Evolutionary conservation across 164 flowering plant species (phyloP).

Genomic region (Brasenia schreberi): DNA sequence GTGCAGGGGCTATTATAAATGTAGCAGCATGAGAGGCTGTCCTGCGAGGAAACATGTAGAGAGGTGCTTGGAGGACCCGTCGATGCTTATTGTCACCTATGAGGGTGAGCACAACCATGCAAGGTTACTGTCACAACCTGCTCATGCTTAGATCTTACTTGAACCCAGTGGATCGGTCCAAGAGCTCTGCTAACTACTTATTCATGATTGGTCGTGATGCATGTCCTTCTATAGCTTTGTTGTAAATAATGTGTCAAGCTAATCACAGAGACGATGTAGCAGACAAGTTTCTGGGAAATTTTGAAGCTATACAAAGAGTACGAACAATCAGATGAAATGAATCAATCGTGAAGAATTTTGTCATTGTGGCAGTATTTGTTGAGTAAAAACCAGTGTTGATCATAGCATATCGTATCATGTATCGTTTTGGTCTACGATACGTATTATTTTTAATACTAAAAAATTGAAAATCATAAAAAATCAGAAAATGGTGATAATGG

Average conservation of each 20-base stretch:
- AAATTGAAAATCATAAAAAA: too few relatives aligned
- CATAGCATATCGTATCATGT: too few relatives aligned
- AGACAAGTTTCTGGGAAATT: background rate
- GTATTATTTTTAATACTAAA: too few relatives aligned
- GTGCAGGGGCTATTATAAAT: conserved; percentile 90
- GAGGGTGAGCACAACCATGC: conserved; percentile 95
- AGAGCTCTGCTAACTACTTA: background rate
- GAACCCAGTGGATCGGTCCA: background rate
- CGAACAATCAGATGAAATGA: background rate
- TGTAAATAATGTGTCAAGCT: background rate
- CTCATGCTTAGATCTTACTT: conserved; percentile 22
- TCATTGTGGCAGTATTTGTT: background rate
- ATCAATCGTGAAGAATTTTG: background rate
- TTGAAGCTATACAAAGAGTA: background rate
- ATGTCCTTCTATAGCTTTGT: background rate
- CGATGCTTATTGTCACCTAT: conserved; percentile 85
- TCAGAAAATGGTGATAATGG: too few relatives aligned
- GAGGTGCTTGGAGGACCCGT: conserved; percentile 77
- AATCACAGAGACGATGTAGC: background rate
- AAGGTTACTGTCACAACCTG: conserved; percentile 47
- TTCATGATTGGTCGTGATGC: background rate
- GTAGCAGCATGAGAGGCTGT: conserved; percentile 93
- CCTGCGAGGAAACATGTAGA: conserved; percentile 96
- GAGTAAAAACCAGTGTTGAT: too few relatives aligned
- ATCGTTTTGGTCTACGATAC: too few relatives aligned